These are phyloP conservation scores for Geranomyces variabilis DNA, from an alignment of 192 early-diverging fungal genomes.

Conservation along the genomic window DNA sequence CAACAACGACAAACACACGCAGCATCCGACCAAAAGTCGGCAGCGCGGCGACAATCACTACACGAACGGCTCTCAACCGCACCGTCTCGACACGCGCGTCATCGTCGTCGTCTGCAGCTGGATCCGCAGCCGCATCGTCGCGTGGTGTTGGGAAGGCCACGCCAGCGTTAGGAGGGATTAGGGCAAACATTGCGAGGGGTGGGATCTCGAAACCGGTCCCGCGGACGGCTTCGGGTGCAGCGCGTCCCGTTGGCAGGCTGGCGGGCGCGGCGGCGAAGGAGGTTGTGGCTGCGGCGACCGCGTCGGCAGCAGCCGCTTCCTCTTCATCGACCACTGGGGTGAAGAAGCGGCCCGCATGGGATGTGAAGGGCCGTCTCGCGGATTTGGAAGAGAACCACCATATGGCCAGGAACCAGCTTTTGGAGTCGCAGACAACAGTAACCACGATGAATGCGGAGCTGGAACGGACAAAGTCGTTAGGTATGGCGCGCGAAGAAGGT, in stretches of 20 bases:
- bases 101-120: neutral
- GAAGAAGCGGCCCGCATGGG: constrained; percentile 74
- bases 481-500: constrained; percentile 18
- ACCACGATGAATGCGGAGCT: constrained; percentile 41
- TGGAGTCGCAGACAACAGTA: constrained; percentile 36
- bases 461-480: constrained; percentile 34
- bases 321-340: neutral
- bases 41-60: neutral
- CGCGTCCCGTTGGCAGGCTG: neutral
- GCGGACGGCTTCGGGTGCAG: neutral
- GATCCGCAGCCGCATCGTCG: constrained; percentile 2
- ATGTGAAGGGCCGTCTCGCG: constrained; percentile 76
- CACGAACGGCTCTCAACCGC: neutral
- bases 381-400: constrained; percentile 76
- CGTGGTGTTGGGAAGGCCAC: too few species aligned
- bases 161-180: neutral
- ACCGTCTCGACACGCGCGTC: constrained; percentile 18
- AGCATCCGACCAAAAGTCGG: constrained; percentile 19
- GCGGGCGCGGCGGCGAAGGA: constrained; percentile 18
- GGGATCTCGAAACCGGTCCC: neutral
- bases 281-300: neutral
- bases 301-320: neutral
- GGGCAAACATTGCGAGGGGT: neutral
- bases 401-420: constrained; percentile 35
- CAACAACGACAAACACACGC: neutral